Conservation (phyloP, 768 basidiomycete genomes). For the Amanita molliuscula region DNA sequence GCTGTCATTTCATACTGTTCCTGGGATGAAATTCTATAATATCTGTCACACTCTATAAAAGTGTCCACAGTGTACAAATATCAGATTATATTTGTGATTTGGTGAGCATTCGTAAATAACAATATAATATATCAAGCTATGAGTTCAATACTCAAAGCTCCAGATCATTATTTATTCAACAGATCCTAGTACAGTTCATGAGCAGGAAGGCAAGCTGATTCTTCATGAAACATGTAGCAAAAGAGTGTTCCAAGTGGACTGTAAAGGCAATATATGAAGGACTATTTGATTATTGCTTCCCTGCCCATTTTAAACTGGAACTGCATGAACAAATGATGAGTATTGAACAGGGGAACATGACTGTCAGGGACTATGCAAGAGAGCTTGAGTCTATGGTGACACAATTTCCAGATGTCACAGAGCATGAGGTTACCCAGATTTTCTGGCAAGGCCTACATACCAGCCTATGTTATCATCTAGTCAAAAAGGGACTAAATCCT, state of each 20-base stretch:
- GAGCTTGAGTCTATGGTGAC: conserved; percentile 1
- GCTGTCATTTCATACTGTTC: too few species aligned
- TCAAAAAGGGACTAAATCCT: conserved; percentile 18
- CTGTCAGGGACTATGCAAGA: not conserved
- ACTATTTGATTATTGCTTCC: conserved; percentile 11
- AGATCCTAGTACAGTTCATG: conserved; percentile 1
- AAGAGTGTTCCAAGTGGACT: not conserved
- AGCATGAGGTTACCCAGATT: conserved; percentile 18
- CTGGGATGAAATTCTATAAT: too few species aligned
- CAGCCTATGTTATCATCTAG: conserved; percentile 18
- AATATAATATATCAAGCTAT: too few species aligned
- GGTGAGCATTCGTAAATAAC: too few species aligned
- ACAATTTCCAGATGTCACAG: conserved; percentile 6
- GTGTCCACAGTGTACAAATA: too few species aligned
- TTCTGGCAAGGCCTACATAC: conserved; percentile 23
- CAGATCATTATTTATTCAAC: too few species aligned
- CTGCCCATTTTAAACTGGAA: conserved; percentile 3
- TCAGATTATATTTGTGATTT: too few species aligned
- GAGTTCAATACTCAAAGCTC: too few species aligned
- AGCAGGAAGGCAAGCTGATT: conserved; percentile 7
- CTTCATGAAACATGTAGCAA: conserved; percentile 5
- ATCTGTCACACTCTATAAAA: too few species aligned
- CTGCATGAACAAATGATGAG: conserved; percentile 1
- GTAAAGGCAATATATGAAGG: not conserved
- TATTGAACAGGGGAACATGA: not conserved